Evolutionary conservation across 2,329 filamentous ascomycete species (phyloP), one percentile per base, ranked within the genome.

Genomic region (Aspergillus viridinutans): DNA sequence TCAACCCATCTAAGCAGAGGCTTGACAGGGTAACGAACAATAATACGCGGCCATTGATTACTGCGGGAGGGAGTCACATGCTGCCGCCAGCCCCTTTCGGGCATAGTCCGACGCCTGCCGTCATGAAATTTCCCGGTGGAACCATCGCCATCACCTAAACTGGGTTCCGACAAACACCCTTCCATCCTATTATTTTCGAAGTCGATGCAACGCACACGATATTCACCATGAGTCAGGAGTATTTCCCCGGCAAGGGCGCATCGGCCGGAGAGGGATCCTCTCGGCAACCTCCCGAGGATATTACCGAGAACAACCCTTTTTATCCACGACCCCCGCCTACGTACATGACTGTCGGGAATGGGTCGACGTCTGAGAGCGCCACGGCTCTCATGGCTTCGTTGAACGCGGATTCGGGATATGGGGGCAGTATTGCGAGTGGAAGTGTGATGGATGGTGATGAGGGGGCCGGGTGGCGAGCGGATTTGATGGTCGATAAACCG

Each of bases 321-420:
- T 58, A 58, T 49, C 62, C 69, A 53, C 67, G 62, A 61, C 63
- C 68, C 62, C 67, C 72, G 59, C 88, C 88, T 52, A 82, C 85
- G 58, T 97, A 92, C 75, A 90, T 96, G 87, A 95, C 90, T 4
- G 90, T 97, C 52, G 93, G 93, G 57, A 86, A 82, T 63, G 92
- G 92, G 53, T 86, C 87, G 54, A 86, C 89, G 23, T 92, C 92
- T 21, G 86, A 91, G 69, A 90, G 90, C 71, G 92, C 91, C 40
- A 84, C 89, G 29, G 87, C 87, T 55, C 80, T 97, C 42, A 90
- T 94, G 74, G 85, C 87, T 20, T 84, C 95, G 66, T 80, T 97
- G 55, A 90, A 96, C 60, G 80, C 85, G 57, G 94, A 99, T 72
- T 97, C 93, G 20, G 94, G 93, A 6, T 97, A 97, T 69, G 92